Evolutionary conservation across 2,329 filamentous ascomycete genomes (phyloP).

Genomic region (Fusarium pilosicola): DNA sequence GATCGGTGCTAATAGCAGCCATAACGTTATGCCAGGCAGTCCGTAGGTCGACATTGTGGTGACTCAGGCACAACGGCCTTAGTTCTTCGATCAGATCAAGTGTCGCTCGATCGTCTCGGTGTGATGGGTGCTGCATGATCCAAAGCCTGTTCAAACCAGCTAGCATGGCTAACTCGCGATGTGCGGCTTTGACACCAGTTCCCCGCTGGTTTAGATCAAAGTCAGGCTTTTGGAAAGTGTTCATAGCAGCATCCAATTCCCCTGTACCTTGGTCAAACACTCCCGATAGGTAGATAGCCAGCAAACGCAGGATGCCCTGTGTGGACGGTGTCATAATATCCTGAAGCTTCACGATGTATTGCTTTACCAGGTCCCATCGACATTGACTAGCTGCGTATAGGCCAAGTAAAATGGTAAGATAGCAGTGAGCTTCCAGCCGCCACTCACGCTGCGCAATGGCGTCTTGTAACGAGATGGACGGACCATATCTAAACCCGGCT

Average conservation of each 20-base stretch:
- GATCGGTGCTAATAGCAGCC: conserved; percentile 72
- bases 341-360: conserved; percentile 65
- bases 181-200: conserved; percentile 59
- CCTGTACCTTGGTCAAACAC: conserved; percentile 82
- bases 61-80: conserved; percentile 72
- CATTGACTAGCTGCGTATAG: conserved; percentile 76
- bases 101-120: conserved; percentile 67
- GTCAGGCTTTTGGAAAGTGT: conserved; percentile 69
- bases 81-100: conserved; percentile 71
- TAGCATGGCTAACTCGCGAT: conserved; percentile 73
- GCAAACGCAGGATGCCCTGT: conserved; percentile 56
- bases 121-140: conserved; percentile 73
- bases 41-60: conserved; percentile 78
- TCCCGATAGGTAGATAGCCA: conserved; percentile 77
- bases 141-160: conserved; percentile 75
- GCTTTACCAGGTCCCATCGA: conserved; percentile 73
- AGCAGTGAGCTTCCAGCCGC: conserved; percentile 72
- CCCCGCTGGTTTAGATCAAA: conserved; percentile 59
- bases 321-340: conserved; percentile 53
- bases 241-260: conserved; percentile 73
- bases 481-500: conserved; percentile 50
- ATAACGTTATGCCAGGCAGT: conserved; percentile 81
- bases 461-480: conserved; percentile 64
- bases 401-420: conserved; percentile 76
- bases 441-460: conserved; percentile 70